A percentile compares a stretch with the other conserved stretches of the same genome.
Conservation (phyloP, 257 asterid species). For the Fraxinus anomala region DNA sequence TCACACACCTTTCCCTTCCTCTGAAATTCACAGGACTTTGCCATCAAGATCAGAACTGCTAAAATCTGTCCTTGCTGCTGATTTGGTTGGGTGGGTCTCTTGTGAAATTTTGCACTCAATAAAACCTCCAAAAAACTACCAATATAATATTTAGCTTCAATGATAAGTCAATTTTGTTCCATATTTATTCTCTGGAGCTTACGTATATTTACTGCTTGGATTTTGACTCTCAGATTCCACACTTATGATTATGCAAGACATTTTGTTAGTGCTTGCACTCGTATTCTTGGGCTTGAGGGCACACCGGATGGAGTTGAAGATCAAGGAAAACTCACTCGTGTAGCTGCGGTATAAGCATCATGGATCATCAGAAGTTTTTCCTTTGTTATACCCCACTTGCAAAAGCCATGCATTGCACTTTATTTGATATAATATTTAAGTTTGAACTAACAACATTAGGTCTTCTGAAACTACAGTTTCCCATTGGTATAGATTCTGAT, state of each 20-base stretch:
- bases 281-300: constrained; percentile 95
- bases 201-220: constrained; percentile 4
- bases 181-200: not conserved
- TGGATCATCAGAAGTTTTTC: too few relatives aligned
- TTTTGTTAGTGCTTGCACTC: constrained; percentile 89
- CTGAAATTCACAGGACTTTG: constrained; percentile 84
- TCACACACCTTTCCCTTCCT: constrained; percentile 91
- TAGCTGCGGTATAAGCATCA: constrained; percentile 76
- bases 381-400: constrained; percentile 20
- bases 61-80: constrained; percentile 84
- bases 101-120: constrained; percentile 5
- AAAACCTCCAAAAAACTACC: not conserved
- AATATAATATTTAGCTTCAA: too few relatives aligned
- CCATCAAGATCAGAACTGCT: constrained; percentile 82
- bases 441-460: constrained; percentile 26
- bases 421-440: not conserved
- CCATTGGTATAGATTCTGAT: constrained; percentile 91
- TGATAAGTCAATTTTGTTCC: not conserved
- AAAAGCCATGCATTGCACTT: constrained; percentile 15
- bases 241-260: constrained; percentile 92
- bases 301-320: constrained; percentile 97
- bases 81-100: constrained; percentile 74
- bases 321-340: constrained; percentile 86
- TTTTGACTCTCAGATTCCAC: constrained; percentile 61
- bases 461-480: constrained; percentile 65